Evolutionary conservation across 768 basidiomycete genomes (phyloP).

Genomic region (Xerocomus spinulosus): DNA sequence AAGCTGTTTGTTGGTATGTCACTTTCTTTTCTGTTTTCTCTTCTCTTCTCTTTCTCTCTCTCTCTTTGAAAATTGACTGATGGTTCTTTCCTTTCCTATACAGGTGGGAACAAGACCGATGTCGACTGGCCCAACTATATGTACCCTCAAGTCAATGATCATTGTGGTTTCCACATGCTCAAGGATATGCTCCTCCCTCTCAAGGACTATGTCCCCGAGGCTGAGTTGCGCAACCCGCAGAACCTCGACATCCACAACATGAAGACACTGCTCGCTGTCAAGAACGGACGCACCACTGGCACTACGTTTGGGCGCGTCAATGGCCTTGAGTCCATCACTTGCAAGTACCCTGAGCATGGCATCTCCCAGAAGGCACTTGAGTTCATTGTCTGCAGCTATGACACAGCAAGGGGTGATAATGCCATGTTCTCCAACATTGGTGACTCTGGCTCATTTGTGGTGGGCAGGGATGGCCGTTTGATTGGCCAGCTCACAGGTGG

Average conservation of each 20-base stretch:
- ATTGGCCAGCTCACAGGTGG: neutral
- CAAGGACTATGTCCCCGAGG: neutral
- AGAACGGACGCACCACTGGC: conserved; percentile 12
- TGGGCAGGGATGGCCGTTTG: neutral
- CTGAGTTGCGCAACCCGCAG: neutral
- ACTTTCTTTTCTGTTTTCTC: neutral
- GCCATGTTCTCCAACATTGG: neutral
- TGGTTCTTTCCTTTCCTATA: too few relatives aligned
- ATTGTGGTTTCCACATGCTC: neutral
- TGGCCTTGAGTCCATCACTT: conserved; percentile 12
- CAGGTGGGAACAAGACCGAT: too few relatives aligned
- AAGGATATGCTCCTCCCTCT: neutral
- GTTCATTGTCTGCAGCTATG: neutral
- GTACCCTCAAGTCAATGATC: neutral
- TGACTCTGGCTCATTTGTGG: neutral
- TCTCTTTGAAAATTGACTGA: too few relatives aligned
- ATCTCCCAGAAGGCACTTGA: neutral
- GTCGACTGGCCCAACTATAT: too few relatives aligned
- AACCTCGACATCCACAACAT: conserved; percentile 4
- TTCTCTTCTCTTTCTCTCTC: neutral
- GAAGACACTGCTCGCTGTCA: conserved; percentile 10
- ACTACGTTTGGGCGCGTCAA: conserved; percentile 9
- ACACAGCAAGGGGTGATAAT: neutral
- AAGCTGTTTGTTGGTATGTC: neutral
- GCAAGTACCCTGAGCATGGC: conserved; percentile 1